Conservation (phyloP, 768 basidiomycete species). For the Collybiopsis luxurians region DNA sequence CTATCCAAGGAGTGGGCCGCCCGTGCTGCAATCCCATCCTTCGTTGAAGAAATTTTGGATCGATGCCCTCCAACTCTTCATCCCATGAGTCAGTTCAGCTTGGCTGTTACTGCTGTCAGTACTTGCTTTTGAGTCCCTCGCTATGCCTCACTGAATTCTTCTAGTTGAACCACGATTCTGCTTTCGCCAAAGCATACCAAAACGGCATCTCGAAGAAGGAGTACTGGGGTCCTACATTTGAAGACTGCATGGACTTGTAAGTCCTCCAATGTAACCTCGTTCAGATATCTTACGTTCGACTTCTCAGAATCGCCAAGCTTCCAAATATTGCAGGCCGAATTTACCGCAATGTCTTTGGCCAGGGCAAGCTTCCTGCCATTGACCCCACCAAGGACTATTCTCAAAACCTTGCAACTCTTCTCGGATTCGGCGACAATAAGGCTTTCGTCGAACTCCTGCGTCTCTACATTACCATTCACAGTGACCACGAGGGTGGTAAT, state of each 20-base stretch:
- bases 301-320: constrained; percentile 84
- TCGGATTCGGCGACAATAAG: constrained; percentile 86
- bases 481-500: constrained; percentile 98
- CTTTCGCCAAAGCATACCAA: constrained; percentile 93
- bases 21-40: constrained; percentile 85
- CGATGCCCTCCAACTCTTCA: constrained; percentile 91
- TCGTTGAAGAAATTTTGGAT: constrained; percentile 96
- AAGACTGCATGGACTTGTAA: constrained; percentile 86
- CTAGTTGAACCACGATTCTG: constrained; percentile 91
- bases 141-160: constrained; percentile 5
- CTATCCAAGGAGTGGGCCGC: constrained; percentile 96
- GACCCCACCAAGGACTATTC: constrained; percentile 86
- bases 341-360: constrained; percentile 83
- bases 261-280: constrained; percentile 13
- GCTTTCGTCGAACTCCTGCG: constrained; percentile 93
- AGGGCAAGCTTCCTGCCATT: constrained; percentile 85
- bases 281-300: constrained; percentile 6
- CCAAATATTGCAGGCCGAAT: constrained; percentile 95
- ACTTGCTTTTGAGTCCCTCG: background rate
- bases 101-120: constrained; percentile 89
- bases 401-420: constrained; percentile 82
- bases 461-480: constrained; percentile 97
- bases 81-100: constrained; percentile 97
- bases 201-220: constrained; percentile 92
- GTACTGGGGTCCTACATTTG: constrained; percentile 94